These are phyloP conservation scores for Yamadazyma sp. DNA, from an alignment of 805 yeast genomes.

Conservation along the genomic window DNA sequence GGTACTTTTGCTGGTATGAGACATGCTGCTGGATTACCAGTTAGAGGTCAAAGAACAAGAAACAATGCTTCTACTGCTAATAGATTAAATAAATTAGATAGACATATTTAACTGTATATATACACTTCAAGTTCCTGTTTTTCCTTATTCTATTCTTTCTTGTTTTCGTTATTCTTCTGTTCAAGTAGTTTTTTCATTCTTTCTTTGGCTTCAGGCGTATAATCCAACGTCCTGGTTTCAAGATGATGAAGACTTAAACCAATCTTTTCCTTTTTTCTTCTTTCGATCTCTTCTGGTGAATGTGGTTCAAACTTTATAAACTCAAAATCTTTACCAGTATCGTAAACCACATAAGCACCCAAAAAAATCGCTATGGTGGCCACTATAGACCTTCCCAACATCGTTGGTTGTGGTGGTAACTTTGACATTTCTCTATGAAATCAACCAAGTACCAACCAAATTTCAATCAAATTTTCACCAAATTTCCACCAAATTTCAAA, in stretches of 20 bases:
- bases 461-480: too few species aligned
- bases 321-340: constrained; percentile 38
- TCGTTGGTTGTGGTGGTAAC: constrained; percentile 28
- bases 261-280: constrained; percentile 30
- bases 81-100: constrained; percentile 74
- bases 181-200: constrained; percentile 23
- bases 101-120: constrained; percentile 29
- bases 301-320: constrained; percentile 38
- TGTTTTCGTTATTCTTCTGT: constrained; percentile 12
- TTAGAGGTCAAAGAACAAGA: constrained; percentile 84
- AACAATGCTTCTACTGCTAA: constrained; percentile 89
- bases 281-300: constrained; percentile 36
- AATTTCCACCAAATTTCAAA: too few species aligned
- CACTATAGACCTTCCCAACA: constrained; percentile 30
- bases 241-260: constrained; percentile 27
- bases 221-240: constrained; percentile 38
- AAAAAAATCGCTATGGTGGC: constrained; percentile 33
- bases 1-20: constrained; percentile 88
- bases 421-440: constrained; percentile 2
- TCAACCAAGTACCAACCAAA: too few species aligned
- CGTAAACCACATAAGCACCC: constrained; percentile 31
- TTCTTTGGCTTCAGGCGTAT: constrained; percentile 42
- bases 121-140: background rate
- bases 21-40: constrained; percentile 71
- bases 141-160: background rate